These are phyloP conservation scores for Oenanthe sinensis DNA, from an alignment of 129 eudicot genomes.

Conservation along the genomic window DNA sequence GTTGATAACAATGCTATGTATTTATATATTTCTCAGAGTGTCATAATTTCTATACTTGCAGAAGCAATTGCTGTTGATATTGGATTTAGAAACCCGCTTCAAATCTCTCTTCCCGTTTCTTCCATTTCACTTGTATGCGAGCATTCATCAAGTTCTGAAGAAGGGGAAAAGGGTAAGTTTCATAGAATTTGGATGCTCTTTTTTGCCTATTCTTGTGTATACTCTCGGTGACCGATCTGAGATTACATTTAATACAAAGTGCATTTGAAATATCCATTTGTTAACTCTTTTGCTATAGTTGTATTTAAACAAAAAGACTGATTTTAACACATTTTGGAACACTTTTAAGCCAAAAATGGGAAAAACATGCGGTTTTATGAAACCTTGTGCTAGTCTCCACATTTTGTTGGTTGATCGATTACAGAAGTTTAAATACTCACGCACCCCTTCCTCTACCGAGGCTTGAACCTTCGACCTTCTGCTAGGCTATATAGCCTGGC, in stretches of 20 bases:
- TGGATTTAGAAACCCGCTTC: constrained; percentile 86
- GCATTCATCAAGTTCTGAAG: constrained; percentile 42
- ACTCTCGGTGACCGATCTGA: neutral
- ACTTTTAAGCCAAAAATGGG: too few species aligned
- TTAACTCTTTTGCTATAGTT: neutral
- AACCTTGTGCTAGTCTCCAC: too few species aligned
- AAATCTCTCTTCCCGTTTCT: constrained; percentile 62
- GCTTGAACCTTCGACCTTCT: too few species aligned
- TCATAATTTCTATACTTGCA: constrained; percentile 30
- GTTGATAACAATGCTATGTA: constrained; percentile 6
- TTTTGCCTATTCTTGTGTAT: neutral
- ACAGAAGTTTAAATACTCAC: neutral
- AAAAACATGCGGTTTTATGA: too few species aligned
- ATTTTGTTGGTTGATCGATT: neutral
- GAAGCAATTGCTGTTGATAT: constrained; percentile 76
- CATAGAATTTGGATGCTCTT: neutral
- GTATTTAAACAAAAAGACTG: neutral
- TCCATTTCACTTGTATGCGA: constrained; percentile 66
- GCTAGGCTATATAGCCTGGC: too few species aligned
- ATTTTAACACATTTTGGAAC: neutral
- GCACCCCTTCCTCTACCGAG: neutral
- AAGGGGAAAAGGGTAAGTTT: constrained; percentile 41
- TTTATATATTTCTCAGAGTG: neutral
- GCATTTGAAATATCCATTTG: neutral
- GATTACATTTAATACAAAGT: neutral